Base-by-base conservation (phyloP, 2,329 filamentous ascomycete genomes). In the Cytospora piceicola region DNA sequence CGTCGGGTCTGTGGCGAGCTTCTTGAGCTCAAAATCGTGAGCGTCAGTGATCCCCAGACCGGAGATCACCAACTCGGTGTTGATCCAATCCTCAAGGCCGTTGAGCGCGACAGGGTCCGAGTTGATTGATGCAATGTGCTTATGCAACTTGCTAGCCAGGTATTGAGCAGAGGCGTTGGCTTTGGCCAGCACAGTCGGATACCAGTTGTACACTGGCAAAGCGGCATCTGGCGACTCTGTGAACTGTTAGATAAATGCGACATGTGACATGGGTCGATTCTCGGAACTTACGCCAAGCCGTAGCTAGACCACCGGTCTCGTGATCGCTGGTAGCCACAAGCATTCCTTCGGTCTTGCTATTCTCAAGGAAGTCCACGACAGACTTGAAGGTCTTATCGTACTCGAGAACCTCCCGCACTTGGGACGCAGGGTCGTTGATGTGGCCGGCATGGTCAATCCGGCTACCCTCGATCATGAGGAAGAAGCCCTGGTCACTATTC, bases 381-480 rank as follows among this genome's bases (percentile, higher is more conserved):
- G 87, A 84, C 71, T 89, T 82, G 78, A 99, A 96, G 1, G 95
- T 85, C 76, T 86, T 88, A 81, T 99, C 95, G 73, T 96, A 99
- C 60, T 93, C 94, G n/a, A 98, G 82, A 0, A 99, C 94, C 77
- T 99, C 95, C 71, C 92, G 89, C 14, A 94, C 92, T 73, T 95
- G 92, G 0, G 92, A 90, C 12, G 90, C 91, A 0, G 92, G 91
- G 72, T 95, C 92, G 71, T 95, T 95, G 69, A 85, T 86, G 75
- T 95, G 92, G 8, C 93, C 95, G 4, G 95, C 94, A 75, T 99
- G 95, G 73, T 99, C 95, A 72, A 99, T 98, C 52, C 95, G 86
- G 72, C 92, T 96, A 5, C 94, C 95, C 78, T 99, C 95, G 68
- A 99, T 96, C 94, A 99, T 97, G 72, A 99, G 82, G 79, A 99